These are phyloP conservation scores for Wickerhamomyces queroliae DNA, from an alignment of 805 yeast genomes.

Conservation along the genomic window DNA sequence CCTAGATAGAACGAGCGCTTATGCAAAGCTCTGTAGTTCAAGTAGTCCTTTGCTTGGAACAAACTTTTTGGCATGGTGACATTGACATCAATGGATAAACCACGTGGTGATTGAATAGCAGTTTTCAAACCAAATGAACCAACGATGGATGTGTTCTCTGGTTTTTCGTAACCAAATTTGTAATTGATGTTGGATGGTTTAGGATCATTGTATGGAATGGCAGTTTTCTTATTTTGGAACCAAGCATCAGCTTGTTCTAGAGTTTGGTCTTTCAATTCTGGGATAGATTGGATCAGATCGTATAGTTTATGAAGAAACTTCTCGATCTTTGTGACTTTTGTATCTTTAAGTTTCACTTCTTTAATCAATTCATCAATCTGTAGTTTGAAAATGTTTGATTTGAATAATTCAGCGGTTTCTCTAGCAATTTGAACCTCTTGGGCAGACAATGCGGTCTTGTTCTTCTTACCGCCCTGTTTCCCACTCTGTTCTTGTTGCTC, in stretches of 20 bases:
- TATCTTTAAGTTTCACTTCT: conserved; percentile 72
- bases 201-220: conserved; percentile 88
- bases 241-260: conserved; percentile 54
- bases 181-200: conserved; percentile 72
- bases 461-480: conserved; percentile 6
- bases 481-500: conserved; percentile 12
- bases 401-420: conserved; percentile 91
- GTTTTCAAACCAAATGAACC: conserved; percentile 90
- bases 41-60: conserved; percentile 82
- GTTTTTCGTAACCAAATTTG: conserved; percentile 62
- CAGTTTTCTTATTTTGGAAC: conserved; percentile 45
- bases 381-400: conserved; percentile 89
- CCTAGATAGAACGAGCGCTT: conserved; percentile 87
- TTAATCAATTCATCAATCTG: conserved; percentile 88
- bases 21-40: conserved; percentile 85
- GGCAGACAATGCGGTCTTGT: conserved; percentile 40
- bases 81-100: conserved; percentile 70
- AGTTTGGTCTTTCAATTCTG: conserved; percentile 44
- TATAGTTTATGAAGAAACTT: conserved; percentile 70
- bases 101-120: conserved; percentile 57
- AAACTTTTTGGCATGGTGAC: conserved; percentile 73
- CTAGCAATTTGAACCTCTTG: conserved; percentile 89
- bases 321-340: conserved; percentile 60
- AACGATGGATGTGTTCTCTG: conserved; percentile 69
- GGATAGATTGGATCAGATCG: conserved; percentile 59